Base-by-base conservation (phyloP, 2,329 filamentous ascomycete genomes). In the Pezizomycotina sp. region DNA sequence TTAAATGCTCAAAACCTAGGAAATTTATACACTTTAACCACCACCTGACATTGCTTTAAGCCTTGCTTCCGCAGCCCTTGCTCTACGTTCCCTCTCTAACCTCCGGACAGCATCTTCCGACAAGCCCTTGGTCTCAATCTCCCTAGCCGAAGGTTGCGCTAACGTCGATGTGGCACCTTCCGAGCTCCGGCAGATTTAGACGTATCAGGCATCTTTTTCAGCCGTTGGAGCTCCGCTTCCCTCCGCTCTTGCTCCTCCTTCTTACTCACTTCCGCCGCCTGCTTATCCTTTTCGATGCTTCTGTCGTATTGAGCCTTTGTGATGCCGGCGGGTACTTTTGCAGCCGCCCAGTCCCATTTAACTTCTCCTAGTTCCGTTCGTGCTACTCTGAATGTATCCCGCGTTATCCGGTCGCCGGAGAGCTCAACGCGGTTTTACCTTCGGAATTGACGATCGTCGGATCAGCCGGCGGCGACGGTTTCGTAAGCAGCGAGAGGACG, bases 341-440 rank as follows among this genome's bases (percentile, higher is more conserved):
- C 75, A 0, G 60, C 62, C 3, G 78, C 71, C 89, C 89, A 98
- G 47, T 80, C 61, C 71, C 77, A 92, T 12, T 62, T 67, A 0
- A 56, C 55, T 53, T 92, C 82, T 10, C 83, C 84, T 1, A 93
- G 63, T 52, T 91, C 78, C 20, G 71, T 68, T 5, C 89, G 77
- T 3, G 83, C 82, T 2, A 93, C 71, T 2, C 89, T 77, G 60
- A 98, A 98, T 0, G 84, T 80, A 53, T 95, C 84, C 2, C 86
- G 72, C 0, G 84, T 93, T 2, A 74, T 59, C 4, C 83, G 71
- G 54, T 95, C 83, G 26, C 86, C 82, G 1, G 81, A 73, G 1
- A 98, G 68, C 36, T 92, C 82, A 54, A 95, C 0, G 89, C 60
- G 1, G 80, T 78, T 55, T 78, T 83, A n/a, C 77, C 78, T 44